Evolutionary conservation across 805 yeast genomes (phyloP).

Genomic region (Tanozyma kutaoensis): DNA sequence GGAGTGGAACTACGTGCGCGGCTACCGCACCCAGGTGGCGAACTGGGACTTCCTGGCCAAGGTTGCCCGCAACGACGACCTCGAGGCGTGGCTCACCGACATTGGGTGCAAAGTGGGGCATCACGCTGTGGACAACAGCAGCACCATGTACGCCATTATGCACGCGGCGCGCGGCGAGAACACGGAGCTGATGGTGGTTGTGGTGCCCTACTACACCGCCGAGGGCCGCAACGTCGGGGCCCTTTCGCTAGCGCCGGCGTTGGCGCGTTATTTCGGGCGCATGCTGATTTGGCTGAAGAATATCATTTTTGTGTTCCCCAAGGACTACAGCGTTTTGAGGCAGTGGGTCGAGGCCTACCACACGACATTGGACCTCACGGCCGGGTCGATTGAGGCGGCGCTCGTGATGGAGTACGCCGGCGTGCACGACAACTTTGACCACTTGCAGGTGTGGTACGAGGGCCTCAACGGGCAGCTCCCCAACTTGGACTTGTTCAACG

Average conservation of each 20-base stretch:
- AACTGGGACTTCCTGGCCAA: constrained; percentile 19
- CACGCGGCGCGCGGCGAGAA: constrained; percentile 95
- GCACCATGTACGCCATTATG: constrained; percentile 58
- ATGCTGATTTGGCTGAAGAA: constrained; percentile 96
- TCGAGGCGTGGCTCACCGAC: constrained; percentile 50
- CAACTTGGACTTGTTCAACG: constrained; percentile 77
- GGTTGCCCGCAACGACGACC: constrained; percentile 26
- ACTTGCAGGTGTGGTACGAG: constrained; percentile 62
- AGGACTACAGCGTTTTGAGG: constrained; percentile 54
- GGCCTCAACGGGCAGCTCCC: constrained; percentile 96
- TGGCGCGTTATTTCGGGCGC: constrained; percentile 68
- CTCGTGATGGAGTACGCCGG: constrained; percentile 70
- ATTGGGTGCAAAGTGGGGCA: constrained; percentile 55
- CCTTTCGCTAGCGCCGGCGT: constrained; percentile 52
- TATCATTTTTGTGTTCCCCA: constrained; percentile 73
- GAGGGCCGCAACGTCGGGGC: constrained; percentile 73
- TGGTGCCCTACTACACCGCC: constrained; percentile 74
- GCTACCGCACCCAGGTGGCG: constrained; percentile 52
- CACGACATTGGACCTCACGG: constrained; percentile 69
- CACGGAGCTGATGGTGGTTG: constrained; percentile 86
- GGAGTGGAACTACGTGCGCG: constrained; percentile 88
- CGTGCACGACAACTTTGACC: constrained; percentile 53
- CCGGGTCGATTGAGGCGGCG: constrained; percentile 90
- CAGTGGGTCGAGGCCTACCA: constrained; percentile 95
- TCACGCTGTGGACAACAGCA: constrained; percentile 7